Conservation (phyloP, 2,329 filamentous ascomycete species). For the Aspergillus flavus region DNA sequence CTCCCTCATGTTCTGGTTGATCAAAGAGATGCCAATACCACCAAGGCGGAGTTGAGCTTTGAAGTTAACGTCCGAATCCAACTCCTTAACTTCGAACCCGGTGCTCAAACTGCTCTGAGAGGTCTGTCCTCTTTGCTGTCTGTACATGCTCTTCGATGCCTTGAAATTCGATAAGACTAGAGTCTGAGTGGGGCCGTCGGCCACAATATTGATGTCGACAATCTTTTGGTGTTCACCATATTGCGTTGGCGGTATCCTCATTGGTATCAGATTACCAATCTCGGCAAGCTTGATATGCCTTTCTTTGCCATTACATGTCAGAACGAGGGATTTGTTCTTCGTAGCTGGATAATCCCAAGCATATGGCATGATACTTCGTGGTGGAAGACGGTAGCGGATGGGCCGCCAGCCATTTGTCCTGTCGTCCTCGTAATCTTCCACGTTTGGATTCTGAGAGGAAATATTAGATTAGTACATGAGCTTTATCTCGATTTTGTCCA, state of each 20-base stretch:
- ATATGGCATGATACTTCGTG: slow-evolving; percentile 98
- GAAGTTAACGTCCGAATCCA: slow-evolving; percentile 86
- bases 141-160: slow-evolving; percentile 88
- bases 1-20: slow-evolving; percentile 90
- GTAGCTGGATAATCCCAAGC: slow-evolving; percentile 98
- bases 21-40: slow-evolving; percentile 87
- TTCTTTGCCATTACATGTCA: slow-evolving; percentile 77
- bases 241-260: slow-evolving; percentile 75
- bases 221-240: slow-evolving; percentile 73
- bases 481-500: not conserved
- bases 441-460: slow-evolving; percentile 67
- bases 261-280: slow-evolving; percentile 92
- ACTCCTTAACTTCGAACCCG: slow-evolving; percentile 91
- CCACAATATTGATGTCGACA: slow-evolving; percentile 94
- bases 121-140: slow-evolving; percentile 58
- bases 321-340: slow-evolving; percentile 91
- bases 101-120: slow-evolving; percentile 63
- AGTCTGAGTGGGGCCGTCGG: slow-evolving; percentile 92
- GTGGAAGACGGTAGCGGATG: slow-evolving; percentile 86
- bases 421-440: slow-evolving; percentile 87
- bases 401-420: slow-evolving; percentile 82
- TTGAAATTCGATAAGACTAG: slow-evolving; percentile 93
- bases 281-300: slow-evolving; percentile 93
- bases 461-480: not conserved
- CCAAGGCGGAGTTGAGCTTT: slow-evolving; percentile 84